Conservation (phyloP, 2,329 filamentous ascomycete species). For the Fusarium chlamydosporum region DNA sequence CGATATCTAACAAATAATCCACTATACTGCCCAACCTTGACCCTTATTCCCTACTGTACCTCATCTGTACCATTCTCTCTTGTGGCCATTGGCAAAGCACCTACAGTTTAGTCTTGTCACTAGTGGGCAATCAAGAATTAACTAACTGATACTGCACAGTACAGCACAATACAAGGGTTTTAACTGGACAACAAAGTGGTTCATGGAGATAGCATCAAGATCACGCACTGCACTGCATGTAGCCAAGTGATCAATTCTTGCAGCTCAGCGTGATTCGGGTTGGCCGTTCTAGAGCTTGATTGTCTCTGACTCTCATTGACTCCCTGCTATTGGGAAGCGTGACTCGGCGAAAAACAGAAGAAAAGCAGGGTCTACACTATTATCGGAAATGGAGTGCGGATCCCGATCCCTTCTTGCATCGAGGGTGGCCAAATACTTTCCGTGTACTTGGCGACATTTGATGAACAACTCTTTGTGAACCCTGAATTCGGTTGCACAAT, state of each 20-base stretch:
- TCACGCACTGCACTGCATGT: slow-evolving; percentile 38
- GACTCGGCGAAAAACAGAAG: slow-evolving; percentile 18
- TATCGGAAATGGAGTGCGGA: slow-evolving; percentile 7
- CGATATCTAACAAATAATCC: neutral
- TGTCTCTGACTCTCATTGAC: slow-evolving; percentile 5
- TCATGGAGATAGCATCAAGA: slow-evolving; percentile 31
- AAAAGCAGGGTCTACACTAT: slow-evolving; percentile 21
- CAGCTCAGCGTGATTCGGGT: slow-evolving; percentile 37
- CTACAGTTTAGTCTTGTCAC: neutral
- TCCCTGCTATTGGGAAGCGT: neutral
- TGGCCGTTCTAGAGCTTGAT: slow-evolving; percentile 21
- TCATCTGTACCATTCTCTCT: neutral
- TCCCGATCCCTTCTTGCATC: slow-evolving; percentile 6
- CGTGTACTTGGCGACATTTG: slow-evolving; percentile 3
- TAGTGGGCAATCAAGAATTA: slow-evolving; percentile 26
- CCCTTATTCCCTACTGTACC: neutral
- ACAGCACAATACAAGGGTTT: slow-evolving; percentile 9
- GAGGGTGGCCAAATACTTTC: slow-evolving; percentile 25
- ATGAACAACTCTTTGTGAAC: slow-evolving; percentile 10
- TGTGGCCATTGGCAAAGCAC: neutral
- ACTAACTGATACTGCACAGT: neutral
- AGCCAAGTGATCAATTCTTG: slow-evolving; percentile 38
- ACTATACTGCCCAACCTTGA: slow-evolving; percentile 5
- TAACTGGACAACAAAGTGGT: slow-evolving; percentile 13
- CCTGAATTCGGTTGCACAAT: neutral